phyloP scores from a whole-genome alignment of 2,329 filamentous ascomycete genomes.

The Neonectria punicea region DNA sequence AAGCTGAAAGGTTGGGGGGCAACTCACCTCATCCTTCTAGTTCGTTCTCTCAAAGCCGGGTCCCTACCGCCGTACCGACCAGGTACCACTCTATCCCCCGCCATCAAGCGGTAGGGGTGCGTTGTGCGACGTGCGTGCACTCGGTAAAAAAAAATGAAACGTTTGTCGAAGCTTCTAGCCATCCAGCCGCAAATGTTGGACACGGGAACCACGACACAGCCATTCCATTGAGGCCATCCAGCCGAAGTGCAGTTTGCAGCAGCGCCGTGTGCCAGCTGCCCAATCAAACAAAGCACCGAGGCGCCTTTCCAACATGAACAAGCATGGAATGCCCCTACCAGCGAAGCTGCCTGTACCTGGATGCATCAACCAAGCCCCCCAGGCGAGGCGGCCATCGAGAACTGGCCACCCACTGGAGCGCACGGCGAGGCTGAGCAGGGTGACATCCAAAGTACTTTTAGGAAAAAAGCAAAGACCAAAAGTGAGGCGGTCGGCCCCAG shows the following conservation, averaged over 20 bases:
- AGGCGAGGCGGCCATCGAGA: neutral
- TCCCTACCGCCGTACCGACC: constrained; percentile 10
- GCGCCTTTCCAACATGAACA: neutral
- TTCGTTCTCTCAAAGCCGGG: constrained; percentile 9
- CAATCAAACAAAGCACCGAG: neutral
- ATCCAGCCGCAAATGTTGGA: constrained; percentile 11
- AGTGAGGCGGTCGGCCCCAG: constrained; percentile 1
- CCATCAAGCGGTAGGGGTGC: constrained; percentile 3
- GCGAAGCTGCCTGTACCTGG: constrained; percentile 3
- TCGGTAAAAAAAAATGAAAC: neutral
- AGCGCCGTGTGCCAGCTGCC: neutral
- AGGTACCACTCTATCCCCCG: constrained; percentile 13
- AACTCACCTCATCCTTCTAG: constrained; percentile 11
- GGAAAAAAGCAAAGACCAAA: neutral
- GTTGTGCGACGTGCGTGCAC: neutral
- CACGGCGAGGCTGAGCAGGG: constrained; percentile 11
- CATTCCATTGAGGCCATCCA: constrained; percentile 13
- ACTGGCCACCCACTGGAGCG: neutral
- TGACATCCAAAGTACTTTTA: constrained; percentile 6
- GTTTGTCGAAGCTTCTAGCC: constrained; percentile 42
- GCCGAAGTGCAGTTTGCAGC: neutral
- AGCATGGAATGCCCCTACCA: neutral
- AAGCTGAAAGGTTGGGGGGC: neutral
- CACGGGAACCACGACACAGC: neutral
- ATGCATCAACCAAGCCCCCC: neutral